Evolutionary conservation across 345 rosid species (phyloP).

Genomic region (Ceriops zippeliana): DNA sequence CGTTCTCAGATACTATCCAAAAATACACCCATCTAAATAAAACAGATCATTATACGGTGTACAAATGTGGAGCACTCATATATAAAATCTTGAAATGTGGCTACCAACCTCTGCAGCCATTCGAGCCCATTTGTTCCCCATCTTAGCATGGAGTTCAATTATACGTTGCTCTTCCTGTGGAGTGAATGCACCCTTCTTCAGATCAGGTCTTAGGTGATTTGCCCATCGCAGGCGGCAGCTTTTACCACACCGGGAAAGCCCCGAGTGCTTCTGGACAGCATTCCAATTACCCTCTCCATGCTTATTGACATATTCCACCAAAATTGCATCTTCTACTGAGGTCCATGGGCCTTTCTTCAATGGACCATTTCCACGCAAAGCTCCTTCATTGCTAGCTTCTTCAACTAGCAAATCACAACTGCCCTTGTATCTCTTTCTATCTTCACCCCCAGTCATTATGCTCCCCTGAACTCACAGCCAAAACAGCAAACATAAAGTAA

Average conservation of each 20-base stretch:
- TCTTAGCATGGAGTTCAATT: conserved; percentile 19
- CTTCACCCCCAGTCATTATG: conserved; percentile 19
- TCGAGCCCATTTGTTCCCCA: conserved; percentile 26
- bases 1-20: too few relatives aligned
- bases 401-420: conserved; percentile 20
- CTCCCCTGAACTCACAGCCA: conserved; percentile 8
- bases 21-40: too few relatives aligned
- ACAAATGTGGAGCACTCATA: too few relatives aligned
- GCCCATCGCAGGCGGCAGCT: conserved; percentile 25
- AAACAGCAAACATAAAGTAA: neutral
- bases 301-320: conserved; percentile 44
- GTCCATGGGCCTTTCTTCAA: conserved; percentile 64
- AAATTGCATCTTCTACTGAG: conserved; percentile 44
- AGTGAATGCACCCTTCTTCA: conserved; percentile 24
- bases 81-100: neutral
- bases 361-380: conserved; percentile 18
- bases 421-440: conserved; percentile 17
- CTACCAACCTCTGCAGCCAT: conserved; percentile 20
- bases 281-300: conserved; percentile 75
- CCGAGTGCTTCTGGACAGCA: conserved; percentile 56
- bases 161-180: conserved; percentile 15
- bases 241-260: conserved; percentile 47
- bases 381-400: conserved; percentile 19
- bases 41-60: too few relatives aligned
- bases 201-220: conserved; percentile 20